phyloP scores from a whole-genome alignment of 1,139 yeast genomes.

The Debaryomyces fabryi region DNA sequence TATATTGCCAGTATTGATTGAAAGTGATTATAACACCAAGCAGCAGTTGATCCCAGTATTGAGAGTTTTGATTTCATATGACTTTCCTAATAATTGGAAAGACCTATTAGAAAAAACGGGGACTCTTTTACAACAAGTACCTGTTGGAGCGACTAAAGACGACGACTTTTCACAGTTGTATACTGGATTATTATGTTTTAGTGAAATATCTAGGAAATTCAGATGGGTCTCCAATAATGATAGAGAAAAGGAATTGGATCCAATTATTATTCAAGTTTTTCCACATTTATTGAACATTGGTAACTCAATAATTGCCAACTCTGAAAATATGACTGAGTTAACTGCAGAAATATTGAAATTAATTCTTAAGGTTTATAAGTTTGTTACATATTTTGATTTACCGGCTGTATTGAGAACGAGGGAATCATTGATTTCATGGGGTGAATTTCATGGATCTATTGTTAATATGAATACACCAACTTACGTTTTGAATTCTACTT shows the following conservation, averaged over 20 bases:
- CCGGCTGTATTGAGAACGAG: conserved; percentile 68
- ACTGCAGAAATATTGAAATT: conserved; percentile 78
- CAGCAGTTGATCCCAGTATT: conserved; percentile 74
- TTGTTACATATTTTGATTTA: conserved; percentile 76
- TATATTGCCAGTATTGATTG: conserved; percentile 47
- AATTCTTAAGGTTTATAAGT: conserved; percentile 78
- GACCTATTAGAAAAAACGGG: conserved; percentile 60
- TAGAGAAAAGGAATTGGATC: conserved; percentile 58
- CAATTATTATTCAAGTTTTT: conserved; percentile 63
- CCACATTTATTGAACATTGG: conserved; percentile 74
- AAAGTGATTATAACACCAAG: conserved; percentile 49
- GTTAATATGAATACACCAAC: conserved; percentile 63
- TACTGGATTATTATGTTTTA: conserved; percentile 75
- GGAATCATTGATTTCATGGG: conserved; percentile 70
- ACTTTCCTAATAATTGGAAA: conserved; percentile 76
- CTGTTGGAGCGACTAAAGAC: conserved; percentile 23
- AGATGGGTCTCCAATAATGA: conserved; percentile 73
- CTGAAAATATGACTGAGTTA: conserved; percentile 37
- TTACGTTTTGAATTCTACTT: conserved; percentile 35
- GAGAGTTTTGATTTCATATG: conserved; percentile 63
- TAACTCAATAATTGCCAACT: conserved; percentile 50
- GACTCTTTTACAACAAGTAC: conserved; percentile 51
- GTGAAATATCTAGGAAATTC: conserved; percentile 73
- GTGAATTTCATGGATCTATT: conserved; percentile 71
- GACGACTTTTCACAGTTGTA: conserved; percentile 62